A percentile compares a stretch with the other conserved stretches of the same genome.
Conservation (phyloP, 78 protist species). For the Ministeria vibrans region DNA sequence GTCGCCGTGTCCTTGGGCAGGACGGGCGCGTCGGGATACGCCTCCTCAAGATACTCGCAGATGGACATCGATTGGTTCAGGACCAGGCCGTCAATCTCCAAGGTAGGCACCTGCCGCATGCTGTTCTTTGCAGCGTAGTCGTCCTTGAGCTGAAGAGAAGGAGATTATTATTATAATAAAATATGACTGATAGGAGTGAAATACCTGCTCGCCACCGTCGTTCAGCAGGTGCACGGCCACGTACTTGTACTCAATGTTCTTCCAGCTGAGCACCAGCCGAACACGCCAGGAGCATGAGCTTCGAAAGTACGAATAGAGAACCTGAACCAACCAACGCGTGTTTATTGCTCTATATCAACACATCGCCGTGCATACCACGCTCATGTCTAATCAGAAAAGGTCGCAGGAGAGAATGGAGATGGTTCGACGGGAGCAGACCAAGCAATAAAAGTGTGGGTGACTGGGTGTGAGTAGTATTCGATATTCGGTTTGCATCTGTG, state of each 20-base stretch:
- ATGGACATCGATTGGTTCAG: conserved; percentile 58
- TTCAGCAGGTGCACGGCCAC: conserved; percentile 52
- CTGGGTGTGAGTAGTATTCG: too few species aligned
- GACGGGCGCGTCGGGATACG: conserved; percentile 34
- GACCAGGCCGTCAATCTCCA: conserved; percentile 30
- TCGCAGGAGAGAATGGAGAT: too few species aligned
- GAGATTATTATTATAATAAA: background rate
- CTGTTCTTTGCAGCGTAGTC: conserved; percentile 1
- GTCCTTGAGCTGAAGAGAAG: background rate
- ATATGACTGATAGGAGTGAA: background rate
- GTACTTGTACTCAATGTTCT: conserved; percentile 29
- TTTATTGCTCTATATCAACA: too few species aligned
- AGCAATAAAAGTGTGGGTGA: too few species aligned
- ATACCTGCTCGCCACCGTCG: conserved; percentile 44
- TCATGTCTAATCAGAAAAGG: too few species aligned
- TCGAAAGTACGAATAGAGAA: conserved; percentile 69
- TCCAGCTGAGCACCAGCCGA: conserved; percentile 37
- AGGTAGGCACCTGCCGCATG: conserved; percentile 15
- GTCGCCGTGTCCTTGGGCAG: conserved; percentile 20
- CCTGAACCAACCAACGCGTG: too few species aligned
- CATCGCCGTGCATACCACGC: too few species aligned
- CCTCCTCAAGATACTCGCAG: conserved; percentile 60
- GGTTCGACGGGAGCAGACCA: too few species aligned
- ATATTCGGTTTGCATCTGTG: too few species aligned
- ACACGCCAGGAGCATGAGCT: conserved; percentile 79